phyloP scores from a whole-genome alignment of 305 asterid genomes.

The Salvia sclarea region DNA sequence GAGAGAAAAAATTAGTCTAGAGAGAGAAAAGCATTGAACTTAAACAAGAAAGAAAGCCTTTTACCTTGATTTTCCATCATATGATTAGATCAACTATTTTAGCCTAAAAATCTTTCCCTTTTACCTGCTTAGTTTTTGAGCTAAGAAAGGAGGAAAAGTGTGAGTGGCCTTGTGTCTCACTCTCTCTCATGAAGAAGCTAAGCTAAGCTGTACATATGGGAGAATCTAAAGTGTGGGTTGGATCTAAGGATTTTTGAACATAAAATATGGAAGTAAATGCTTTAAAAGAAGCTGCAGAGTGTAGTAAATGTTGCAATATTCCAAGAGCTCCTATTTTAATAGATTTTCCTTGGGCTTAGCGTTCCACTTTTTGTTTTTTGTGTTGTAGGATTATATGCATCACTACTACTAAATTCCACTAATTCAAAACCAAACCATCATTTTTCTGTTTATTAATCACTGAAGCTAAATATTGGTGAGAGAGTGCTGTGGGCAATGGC shows the following conservation, averaged over 20 bases:
- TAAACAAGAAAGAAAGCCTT: conserved; percentile 25
- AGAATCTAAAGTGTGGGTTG: conserved; percentile 67
- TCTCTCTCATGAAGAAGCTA: conserved; percentile 39
- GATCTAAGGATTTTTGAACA: conserved; percentile 72
- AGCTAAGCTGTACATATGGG: conserved; percentile 53
- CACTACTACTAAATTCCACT: conserved; percentile 21
- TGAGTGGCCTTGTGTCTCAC: conserved; percentile 28
- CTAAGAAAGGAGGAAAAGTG: conserved; percentile 36
- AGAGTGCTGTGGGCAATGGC: conserved; percentile 40
- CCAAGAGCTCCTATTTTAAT: conserved; percentile 48
- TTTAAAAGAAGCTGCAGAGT: conserved; percentile 62
- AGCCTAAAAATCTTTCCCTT: conserved; percentile 35
- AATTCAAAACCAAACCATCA: not conserved
- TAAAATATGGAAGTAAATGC: conserved; percentile 50
- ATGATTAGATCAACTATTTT: conserved; percentile 19
- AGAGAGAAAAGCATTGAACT: too few relatives aligned
- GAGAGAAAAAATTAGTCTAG: conserved; percentile 35
- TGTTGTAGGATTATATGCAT: conserved; percentile 47
- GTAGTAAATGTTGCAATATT: conserved; percentile 53
- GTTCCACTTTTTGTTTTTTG: conserved; percentile 63
- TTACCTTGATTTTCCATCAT: conserved; percentile 31
- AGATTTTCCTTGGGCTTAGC: conserved; percentile 52
- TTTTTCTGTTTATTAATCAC: conserved; percentile 29
- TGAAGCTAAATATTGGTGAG: conserved; percentile 53
- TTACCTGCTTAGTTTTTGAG: conserved; percentile 50